Evolutionary conservation across 257 asterid species (phyloP).

Genomic region (Petrea volubilis): DNA sequence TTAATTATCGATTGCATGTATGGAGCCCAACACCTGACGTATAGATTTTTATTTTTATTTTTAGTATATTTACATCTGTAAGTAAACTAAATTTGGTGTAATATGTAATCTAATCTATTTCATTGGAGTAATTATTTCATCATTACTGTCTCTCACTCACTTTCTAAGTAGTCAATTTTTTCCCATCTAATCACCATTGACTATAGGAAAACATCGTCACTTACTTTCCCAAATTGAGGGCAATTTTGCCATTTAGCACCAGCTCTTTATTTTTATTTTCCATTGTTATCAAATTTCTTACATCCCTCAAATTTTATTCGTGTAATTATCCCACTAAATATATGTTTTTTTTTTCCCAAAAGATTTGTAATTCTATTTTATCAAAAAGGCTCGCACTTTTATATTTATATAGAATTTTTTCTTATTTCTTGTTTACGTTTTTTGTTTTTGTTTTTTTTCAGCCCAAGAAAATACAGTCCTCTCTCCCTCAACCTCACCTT

Average conservation of each 20-base stretch:
- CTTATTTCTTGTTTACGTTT: no score
- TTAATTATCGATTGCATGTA: no score
- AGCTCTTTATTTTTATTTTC: neutral
- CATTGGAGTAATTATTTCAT: constrained; percentile 29
- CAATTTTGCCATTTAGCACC: constrained; percentile 13
- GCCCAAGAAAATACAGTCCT: constrained; percentile 25
- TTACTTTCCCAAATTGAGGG: constrained; percentile 3
- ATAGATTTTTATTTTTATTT: no score
- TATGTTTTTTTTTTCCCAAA: neutral
- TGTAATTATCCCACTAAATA: neutral
- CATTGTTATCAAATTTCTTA: neutral
- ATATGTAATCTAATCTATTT: neutral
- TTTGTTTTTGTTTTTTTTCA: neutral
- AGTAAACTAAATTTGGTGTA: neutral
- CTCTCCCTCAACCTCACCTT: constrained; percentile 40
- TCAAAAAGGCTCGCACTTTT: neutral
- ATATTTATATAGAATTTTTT: no score
- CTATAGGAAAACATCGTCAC: neutral
- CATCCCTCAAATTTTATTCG: neutral
- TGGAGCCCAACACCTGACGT: no score
- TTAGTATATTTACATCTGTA: neutral
- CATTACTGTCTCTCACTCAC: constrained; percentile 13
- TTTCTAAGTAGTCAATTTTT: constrained; percentile 23
- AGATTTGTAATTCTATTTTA: neutral
- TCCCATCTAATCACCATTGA: constrained; percentile 29